These are phyloP conservation scores for Gossypium raimondii DNA, from an alignment of 345 rosid species.

Conservation along the genomic window DNA sequence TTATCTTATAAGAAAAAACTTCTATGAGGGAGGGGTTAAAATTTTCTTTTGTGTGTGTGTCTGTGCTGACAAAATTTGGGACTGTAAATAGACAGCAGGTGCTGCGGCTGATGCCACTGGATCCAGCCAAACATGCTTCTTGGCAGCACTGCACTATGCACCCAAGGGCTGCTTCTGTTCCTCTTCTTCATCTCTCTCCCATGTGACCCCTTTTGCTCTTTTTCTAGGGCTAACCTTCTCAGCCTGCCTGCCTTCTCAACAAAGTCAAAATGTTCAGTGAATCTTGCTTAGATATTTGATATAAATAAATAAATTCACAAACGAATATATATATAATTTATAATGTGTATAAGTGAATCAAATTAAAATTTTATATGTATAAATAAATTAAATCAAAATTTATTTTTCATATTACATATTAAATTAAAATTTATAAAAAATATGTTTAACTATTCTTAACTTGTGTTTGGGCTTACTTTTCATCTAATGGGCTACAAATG, in stretches of 20 bases:
- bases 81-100: constrained; percentile 16
- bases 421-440: too few relatives aligned
- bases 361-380: too few relatives aligned
- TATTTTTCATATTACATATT: too few relatives aligned
- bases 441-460: too few relatives aligned
- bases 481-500: too few relatives aligned
- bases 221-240: neutral
- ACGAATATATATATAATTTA: too few relatives aligned
- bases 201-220: constrained; percentile 22
- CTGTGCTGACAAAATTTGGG: constrained; percentile 21
- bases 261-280: neutral
- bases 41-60: too few relatives aligned
- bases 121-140: constrained; percentile 28
- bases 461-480: too few relatives aligned
- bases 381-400: too few relatives aligned
- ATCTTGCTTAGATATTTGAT: constrained; percentile 1
- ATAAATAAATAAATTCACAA: neutral
- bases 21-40: too few relatives aligned
- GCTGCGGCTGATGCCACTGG: neutral
- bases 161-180: neutral
- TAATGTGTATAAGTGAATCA: too few relatives aligned
- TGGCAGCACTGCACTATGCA: constrained; percentile 8
- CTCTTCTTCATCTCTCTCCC: constrained; percentile 19
- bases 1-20: neutral
- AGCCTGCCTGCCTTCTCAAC: neutral